These are phyloP conservation scores for Coemansia reversa DNA, from an alignment of 192 early-diverging fungal species.

Conservation along the genomic window DNA sequence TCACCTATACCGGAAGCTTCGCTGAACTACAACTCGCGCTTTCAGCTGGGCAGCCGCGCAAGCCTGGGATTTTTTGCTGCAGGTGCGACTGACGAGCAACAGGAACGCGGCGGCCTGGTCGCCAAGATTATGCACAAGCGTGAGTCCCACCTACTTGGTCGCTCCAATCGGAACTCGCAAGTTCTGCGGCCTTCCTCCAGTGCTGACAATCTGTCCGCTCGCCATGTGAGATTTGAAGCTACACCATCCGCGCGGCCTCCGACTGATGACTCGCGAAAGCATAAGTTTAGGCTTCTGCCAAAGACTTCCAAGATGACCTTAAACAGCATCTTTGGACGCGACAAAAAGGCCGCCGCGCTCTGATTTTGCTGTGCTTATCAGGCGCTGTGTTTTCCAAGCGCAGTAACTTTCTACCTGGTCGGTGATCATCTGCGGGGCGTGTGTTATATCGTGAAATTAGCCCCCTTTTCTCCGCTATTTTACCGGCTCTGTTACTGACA, in stretches of 20 bases:
- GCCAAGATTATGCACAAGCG: slow-evolving; percentile 14
- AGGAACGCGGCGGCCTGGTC: slow-evolving; percentile 9
- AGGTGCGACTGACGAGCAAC: not conserved
- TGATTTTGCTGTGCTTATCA: not conserved
- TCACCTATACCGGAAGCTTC: slow-evolving; percentile 8
- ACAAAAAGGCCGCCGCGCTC: slow-evolving; percentile 15
- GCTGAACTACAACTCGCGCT: not conserved
- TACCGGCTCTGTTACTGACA: too few species aligned
- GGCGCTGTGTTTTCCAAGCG: slow-evolving; percentile 6
- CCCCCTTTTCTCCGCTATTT: too few species aligned
- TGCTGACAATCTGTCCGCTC: slow-evolving; percentile 1
- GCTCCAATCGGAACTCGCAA: slow-evolving; percentile 25
- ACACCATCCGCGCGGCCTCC: not conserved
- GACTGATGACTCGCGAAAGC: not conserved
- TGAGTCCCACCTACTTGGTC: slow-evolving; percentile 11
- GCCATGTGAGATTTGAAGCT: not conserved
- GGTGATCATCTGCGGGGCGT: too few species aligned
- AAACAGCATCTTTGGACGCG: slow-evolving; percentile 36
- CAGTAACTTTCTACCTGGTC: too few species aligned
- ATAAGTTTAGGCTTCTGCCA: slow-evolving; percentile 32
- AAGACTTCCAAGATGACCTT: slow-evolving; percentile 37
- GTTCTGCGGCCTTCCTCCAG: slow-evolving; percentile 15
- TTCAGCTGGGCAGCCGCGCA: not conserved
- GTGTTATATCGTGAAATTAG: too few species aligned
- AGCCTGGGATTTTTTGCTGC: slow-evolving; percentile 15